Conservation (phyloP, 116 monocot species). For the Zostera marina region DNA sequence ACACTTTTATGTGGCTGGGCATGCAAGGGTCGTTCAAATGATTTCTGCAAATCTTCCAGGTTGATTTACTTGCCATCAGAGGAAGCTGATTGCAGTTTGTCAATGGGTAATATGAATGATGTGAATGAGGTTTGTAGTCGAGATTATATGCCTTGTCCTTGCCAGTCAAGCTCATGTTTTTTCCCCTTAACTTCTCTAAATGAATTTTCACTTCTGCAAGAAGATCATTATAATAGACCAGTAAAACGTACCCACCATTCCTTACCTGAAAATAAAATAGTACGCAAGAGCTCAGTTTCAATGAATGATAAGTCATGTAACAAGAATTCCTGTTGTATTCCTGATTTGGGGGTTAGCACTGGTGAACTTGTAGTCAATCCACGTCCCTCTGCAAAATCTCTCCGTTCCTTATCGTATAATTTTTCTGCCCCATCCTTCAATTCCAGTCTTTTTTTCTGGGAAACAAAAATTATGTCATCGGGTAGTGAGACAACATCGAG, state of each 20-base stretch:
- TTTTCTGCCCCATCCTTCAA: conserved; percentile 72
- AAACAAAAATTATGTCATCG: conserved; percentile 49
- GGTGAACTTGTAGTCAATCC: conserved; percentile 37
- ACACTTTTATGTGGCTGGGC: conserved; percentile 98
- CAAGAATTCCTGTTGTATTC: conserved; percentile 45
- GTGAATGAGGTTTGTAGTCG: conserved; percentile 16
- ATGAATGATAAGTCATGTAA: conserved; percentile 3
- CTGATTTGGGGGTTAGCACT: conserved; percentile 65
- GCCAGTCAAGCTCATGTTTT: conserved; percentile 12
- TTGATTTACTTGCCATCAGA: conserved; percentile 43
- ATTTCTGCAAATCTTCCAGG: conserved; percentile 27
- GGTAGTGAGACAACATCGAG: conserved; percentile 26
- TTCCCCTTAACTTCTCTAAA: neutral
- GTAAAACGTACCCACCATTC: conserved; percentile 26
- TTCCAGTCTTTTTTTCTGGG: conserved; percentile 77
- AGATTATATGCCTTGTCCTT: conserved; percentile 40
- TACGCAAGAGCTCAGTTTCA: conserved; percentile 7
- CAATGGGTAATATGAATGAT: neutral
- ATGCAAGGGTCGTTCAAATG: conserved; percentile 63
- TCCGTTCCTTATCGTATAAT: conserved; percentile 55
- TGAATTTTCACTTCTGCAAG: neutral
- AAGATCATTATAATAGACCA: conserved; percentile 15
- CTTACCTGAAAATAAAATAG: conserved; percentile 12
- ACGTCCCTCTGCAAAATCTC: conserved; percentile 34
- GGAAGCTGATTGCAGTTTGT: neutral